phyloP scores from a whole-genome alignment of 2,329 filamentous ascomycete species.

The Aspergillus sergii region DNA sequence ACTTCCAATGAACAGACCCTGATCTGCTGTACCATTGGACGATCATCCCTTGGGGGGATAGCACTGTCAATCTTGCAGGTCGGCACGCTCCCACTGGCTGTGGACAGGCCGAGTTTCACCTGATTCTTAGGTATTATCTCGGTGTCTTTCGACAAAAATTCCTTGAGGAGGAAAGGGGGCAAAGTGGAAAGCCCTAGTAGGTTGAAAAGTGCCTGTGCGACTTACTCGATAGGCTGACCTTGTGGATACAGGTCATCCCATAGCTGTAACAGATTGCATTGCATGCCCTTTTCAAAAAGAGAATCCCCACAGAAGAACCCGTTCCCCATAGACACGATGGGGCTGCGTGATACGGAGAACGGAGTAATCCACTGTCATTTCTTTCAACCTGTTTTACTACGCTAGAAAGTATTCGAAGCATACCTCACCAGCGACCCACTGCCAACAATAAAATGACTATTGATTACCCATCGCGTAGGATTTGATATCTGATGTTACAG shows the following conservation, averaged over 20 bases:
- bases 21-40: conserved; percentile 19
- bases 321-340: conserved; percentile 11
- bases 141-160: neutral
- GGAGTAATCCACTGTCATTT: conserved; percentile 12
- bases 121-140: conserved; percentile 5
- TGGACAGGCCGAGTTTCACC: conserved; percentile 13
- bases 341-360: conserved; percentile 11
- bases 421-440: conserved; percentile 14
- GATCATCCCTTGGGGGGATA: conserved; percentile 21
- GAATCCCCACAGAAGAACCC: conserved; percentile 21
- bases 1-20: conserved; percentile 5
- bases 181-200: neutral
- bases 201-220: conserved; percentile 1
- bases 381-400: neutral
- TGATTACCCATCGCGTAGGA: conserved; percentile 10
- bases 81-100: conserved; percentile 4
- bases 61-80: conserved; percentile 20
- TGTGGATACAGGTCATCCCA: conserved; percentile 8
- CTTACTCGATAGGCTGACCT: conserved; percentile 1
- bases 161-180: conserved; percentile 10
- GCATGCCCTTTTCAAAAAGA: neutral
- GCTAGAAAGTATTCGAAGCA: conserved; percentile 13
- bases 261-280: conserved; percentile 13
- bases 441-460: neutral
- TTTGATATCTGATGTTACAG: conserved; percentile 18